phyloP scores from a whole-genome alignment of 192 early-diverging fungal genomes.

The Coemansia sp. region DNA sequence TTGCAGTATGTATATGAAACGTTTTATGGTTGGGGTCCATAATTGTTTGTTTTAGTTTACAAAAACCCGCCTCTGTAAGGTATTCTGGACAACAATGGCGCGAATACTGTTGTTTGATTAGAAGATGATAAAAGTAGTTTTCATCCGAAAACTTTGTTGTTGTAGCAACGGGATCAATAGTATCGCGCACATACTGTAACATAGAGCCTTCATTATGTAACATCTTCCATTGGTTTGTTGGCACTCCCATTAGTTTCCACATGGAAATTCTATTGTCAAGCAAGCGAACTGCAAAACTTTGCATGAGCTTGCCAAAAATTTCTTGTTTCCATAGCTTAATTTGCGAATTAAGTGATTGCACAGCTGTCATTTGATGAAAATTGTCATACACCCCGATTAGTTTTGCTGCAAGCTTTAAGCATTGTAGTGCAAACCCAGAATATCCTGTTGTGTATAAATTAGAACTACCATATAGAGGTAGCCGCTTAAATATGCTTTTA shows the following conservation, averaged over 20 bases:
- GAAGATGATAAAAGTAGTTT: conserved; percentile 87
- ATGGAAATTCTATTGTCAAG: conserved; percentile 78
- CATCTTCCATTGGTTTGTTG: conserved; percentile 85
- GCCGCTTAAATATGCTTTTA: background rate
- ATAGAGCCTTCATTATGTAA: conserved; percentile 75
- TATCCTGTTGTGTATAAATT: conserved; percentile 82
- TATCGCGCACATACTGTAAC: conserved; percentile 76
- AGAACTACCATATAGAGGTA: conserved; percentile 26
- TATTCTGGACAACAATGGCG: conserved; percentile 71
- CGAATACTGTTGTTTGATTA: conserved; percentile 70
- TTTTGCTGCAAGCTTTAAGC: conserved; percentile 62
- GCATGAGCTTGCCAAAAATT: conserved; percentile 65
- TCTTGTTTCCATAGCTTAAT: conserved; percentile 62
- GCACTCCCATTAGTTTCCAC: conserved; percentile 84
- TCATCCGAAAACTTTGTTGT: conserved; percentile 62
- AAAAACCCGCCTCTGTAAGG: conserved; percentile 69
- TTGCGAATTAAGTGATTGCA: conserved; percentile 62
- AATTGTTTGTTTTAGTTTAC: conserved; percentile 48
- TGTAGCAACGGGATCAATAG: conserved; percentile 72
- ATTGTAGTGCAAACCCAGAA: conserved; percentile 72
- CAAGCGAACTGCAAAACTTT: conserved; percentile 60
- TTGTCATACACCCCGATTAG: conserved; percentile 58
- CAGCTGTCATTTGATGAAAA: conserved; percentile 58
- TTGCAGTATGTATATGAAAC: conserved; percentile 78
- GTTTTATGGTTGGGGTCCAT: conserved; percentile 27